A percentile compares a stretch with the other conserved stretches of the same genome.
Evolutionary conservation across 495 filamentous ascomycete genomes (phyloP).

Genomic region (Pseudomonodictys pantanalensis): DNA sequence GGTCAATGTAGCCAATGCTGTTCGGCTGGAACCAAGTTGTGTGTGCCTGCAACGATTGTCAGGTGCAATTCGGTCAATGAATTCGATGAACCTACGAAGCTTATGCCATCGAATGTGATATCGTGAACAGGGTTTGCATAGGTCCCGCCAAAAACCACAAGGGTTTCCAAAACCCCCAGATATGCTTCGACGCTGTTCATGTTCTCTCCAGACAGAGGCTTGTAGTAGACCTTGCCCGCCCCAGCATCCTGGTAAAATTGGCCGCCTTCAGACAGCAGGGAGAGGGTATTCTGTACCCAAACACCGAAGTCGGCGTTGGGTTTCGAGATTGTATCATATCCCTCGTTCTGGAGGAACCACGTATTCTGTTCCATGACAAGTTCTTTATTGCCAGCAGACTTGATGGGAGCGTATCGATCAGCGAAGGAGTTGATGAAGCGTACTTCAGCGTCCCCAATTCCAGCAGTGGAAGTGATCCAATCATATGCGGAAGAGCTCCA

Average conservation of each 20-base stretch:
- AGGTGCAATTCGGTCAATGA: not conserved
- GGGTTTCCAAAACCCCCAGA: not conserved
- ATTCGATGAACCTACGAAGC: not conserved
- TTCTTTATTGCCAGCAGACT: not conserved
- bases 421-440: not conserved
- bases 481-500: not conserved
- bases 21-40: not conserved
- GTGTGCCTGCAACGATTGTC: not conserved
- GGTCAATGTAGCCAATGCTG: not conserved
- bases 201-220: constrained; percentile 1
- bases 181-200: not conserved
- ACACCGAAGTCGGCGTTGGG: not conserved
- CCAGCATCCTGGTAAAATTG: not conserved
- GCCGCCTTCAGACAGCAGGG: not conserved
- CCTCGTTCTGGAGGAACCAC: not conserved
- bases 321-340: not conserved
- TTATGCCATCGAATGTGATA: not conserved
- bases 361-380: constrained; percentile 1
- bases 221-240: not conserved
- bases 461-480: not conserved
- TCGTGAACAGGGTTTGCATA: constrained; percentile 1
- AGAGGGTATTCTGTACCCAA: constrained; percentile 5
- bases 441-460: not conserved
- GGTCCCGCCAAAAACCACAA: not conserved
- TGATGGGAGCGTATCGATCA: not conserved